Conservation (phyloP, 345 rosid genomes). For the Erucastrum elatum region DNA sequence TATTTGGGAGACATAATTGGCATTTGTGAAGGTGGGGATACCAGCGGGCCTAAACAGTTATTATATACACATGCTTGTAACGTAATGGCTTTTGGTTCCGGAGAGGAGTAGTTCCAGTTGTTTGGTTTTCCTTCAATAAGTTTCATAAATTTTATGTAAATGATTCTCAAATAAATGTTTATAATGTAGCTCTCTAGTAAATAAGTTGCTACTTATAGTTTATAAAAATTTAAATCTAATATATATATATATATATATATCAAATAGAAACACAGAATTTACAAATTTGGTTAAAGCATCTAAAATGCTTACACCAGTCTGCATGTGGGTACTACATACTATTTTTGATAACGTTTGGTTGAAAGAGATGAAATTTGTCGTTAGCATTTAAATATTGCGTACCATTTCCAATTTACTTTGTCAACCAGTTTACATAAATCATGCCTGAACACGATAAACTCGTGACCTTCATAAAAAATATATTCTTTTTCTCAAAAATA, state of each 20-base stretch:
- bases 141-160: too few species aligned
- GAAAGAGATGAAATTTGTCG: background rate
- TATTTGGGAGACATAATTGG: background rate
- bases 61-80: background rate
- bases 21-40: background rate
- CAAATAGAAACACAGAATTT: too few species aligned
- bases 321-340: background rate
- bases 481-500: too few species aligned
- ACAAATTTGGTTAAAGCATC: background rate
- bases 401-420: background rate
- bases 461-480: background rate
- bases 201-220: too few species aligned
- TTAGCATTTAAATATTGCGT: conserved; percentile 12
- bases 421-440: background rate
- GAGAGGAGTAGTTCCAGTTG: too few species aligned
- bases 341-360: conserved; percentile 6
- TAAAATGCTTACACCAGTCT: background rate
- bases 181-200: too few species aligned
- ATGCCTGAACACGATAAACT: background rate
- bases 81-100: too few species aligned
- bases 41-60: background rate
- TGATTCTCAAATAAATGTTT: too few species aligned
- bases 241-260: too few species aligned
- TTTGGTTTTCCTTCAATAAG: too few species aligned
- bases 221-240: too few species aligned